Base-by-base conservation (phyloP, 108 stramenopile genomes). In the Skeletonema tropicum region DNA sequence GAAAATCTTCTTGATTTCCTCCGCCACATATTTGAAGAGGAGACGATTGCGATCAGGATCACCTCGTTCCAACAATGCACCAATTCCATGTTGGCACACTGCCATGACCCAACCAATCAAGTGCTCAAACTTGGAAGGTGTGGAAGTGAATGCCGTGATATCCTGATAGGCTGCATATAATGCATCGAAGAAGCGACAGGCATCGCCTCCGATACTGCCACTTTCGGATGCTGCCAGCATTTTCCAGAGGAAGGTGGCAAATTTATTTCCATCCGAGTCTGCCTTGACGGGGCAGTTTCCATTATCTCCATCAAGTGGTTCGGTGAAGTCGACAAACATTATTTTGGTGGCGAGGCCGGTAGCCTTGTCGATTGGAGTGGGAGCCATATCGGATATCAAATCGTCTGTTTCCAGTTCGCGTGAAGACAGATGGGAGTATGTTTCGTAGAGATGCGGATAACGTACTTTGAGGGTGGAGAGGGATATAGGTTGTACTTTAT, bases 301-400 rank as follows among this genome's bases (percentile, higher is more conserved):
- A 35, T 36, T 66, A 17, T 66, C 52, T 13, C 32, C 32, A 32
- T 23, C 58, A 12, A 66, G 57, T 15, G 57, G 65, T 15, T 30
- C 25, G 38, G 74, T 32, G 8, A 74, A 74, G 21, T 74, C 57
- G 6, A 33, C 26, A 41, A 19, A 36, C 21, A 58, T 38, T 65
- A 74, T 74, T 41, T 12, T 74, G 2, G 65, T 66, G 49, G 35
- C 42, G 32, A 74, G 74, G 64, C 74, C 74, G 15, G 72, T 61
- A 23, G 15, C 42, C 42, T 31, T 26, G 14, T 73, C 72, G 12
- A 55, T 63, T 13, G 58, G 58, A 30, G 19, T 59, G 2, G 8
- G 55, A 30, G 21, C 30, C n/a, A n/a, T n/a, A 5, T 42, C 64
- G 6, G n/a, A 5, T 21, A 21, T 31, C 57, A 35, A 23, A 1